phyloP scores from a whole-genome alignment of 192 early-diverging fungal species.

The Umbelopsis sp. region DNA sequence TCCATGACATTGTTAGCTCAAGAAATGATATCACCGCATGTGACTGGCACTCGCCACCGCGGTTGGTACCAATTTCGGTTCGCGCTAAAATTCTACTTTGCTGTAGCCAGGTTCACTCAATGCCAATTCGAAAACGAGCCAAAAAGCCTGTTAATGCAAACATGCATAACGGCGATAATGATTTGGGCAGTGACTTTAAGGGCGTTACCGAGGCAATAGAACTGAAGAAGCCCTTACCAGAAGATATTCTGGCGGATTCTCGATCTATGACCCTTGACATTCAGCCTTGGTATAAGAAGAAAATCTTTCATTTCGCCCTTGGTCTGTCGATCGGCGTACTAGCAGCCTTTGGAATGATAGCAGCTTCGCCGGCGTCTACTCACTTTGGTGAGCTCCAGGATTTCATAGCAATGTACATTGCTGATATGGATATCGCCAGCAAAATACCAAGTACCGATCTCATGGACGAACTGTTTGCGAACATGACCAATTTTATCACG shows the following conservation, averaged over 20 bases:
- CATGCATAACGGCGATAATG: too few species aligned
- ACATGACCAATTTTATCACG: slow-evolving; percentile 60
- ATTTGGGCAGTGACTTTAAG: background rate
- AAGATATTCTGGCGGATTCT: slow-evolving; percentile 35
- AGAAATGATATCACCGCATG: too few species aligned
- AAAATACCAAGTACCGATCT: slow-evolving; percentile 67
- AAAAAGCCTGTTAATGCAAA: too few species aligned
- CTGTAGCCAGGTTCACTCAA: too few species aligned
- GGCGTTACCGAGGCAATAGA: background rate
- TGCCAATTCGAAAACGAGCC: too few species aligned
- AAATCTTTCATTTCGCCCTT: slow-evolving; percentile 31
- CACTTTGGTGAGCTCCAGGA: slow-evolving; percentile 41
- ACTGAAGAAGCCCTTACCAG: background rate
- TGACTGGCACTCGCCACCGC: too few species aligned
- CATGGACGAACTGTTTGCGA: slow-evolving; percentile 71
- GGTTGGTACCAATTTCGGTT: too few species aligned
- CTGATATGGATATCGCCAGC: slow-evolving; percentile 68
- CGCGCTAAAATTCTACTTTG: too few species aligned
- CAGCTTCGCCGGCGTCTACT: slow-evolving; percentile 43
- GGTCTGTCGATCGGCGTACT: slow-evolving; percentile 28
- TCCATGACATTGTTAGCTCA: too few species aligned
- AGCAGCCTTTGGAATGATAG: slow-evolving; percentile 38
- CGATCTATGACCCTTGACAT: background rate
- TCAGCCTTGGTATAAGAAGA: slow-evolving; percentile 33
- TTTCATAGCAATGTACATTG: slow-evolving; percentile 46